A percentile compares a stretch with the other conserved stretches of the same genome.
phyloP scores from a whole-genome alignment of 805 yeast genomes.

The Nematodospora valgi region DNA sequence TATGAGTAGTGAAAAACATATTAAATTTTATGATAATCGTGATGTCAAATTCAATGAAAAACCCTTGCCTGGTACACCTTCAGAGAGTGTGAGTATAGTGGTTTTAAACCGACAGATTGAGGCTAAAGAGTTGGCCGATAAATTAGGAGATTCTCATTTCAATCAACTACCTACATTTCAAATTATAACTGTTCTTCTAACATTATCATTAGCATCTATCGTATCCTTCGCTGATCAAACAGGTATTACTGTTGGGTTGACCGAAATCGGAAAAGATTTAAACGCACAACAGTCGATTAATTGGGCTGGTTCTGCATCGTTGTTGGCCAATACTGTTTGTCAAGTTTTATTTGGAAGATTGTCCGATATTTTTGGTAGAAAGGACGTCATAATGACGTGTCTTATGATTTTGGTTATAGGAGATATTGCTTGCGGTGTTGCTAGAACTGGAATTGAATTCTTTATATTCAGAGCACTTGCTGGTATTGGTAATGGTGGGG shows the following conservation, averaged over 20 bases:
- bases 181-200: slow-evolving; percentile 32
- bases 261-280: slow-evolving; percentile 45
- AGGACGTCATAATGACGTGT: slow-evolving; percentile 38
- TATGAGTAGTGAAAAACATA: slow-evolving; percentile 1
- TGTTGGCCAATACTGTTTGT: slow-evolving; percentile 48
- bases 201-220: slow-evolving; percentile 36
- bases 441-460: slow-evolving; percentile 45
- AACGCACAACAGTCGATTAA: slow-evolving; percentile 45
- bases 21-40: slow-evolving; percentile 2
- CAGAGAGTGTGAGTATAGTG: not conserved
- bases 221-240: slow-evolving; percentile 49
- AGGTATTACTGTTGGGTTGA: slow-evolving; percentile 45
- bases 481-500: slow-evolving; percentile 56
- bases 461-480: slow-evolving; percentile 52
- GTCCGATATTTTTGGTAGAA: slow-evolving; percentile 55
- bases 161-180: slow-evolving; percentile 36
- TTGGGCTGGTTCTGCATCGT: slow-evolving; percentile 57
- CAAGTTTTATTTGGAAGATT: slow-evolving; percentile 53
- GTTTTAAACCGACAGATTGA: slow-evolving; percentile 1
- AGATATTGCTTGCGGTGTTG: slow-evolving; percentile 50
- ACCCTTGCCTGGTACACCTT: slow-evolving; percentile 5
- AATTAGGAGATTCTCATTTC: slow-evolving; percentile 39
- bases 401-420: slow-evolving; percentile 37
- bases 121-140: slow-evolving; percentile 14
- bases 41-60: slow-evolving; percentile 2